Evolutionary conservation across 1,284 basidiomycete genomes (phyloP), one percentile per base, ranked within the genome.

Genomic region (Tranzscheliella williamsii): DNA sequence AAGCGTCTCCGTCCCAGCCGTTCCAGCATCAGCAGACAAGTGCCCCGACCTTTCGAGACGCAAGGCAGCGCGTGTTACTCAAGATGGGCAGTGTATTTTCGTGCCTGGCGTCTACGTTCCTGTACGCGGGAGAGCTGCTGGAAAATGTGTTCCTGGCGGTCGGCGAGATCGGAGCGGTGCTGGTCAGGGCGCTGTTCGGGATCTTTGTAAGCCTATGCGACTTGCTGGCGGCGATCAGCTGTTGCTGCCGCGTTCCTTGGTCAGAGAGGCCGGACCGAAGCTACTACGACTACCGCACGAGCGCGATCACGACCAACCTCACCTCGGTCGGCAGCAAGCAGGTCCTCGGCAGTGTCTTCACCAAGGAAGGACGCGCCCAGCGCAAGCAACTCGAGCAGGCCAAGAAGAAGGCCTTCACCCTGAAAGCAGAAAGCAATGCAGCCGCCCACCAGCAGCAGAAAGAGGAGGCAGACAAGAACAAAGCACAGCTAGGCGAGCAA

Each of bases 161-260:
- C 6, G 70, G 67, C 18, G 70, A 72, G 40, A 65, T 70, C 22
- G 54, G 51, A 3, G 44, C 57, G 1, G 55, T 72, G 16, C 46
- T 72, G 8, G 49, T 62, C 2, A 49, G 70, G 4, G 70, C 41
- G 7, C 13, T 72, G 4, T 51, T 72, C 20, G 56, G 56, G 30
- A 40, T 72, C 42, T 37, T 70, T 4, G 56, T 72, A 22, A 52
- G 61, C n/a, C 54, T 72, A 9, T 70, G 67, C 37, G 70, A 72
- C 31, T 23, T 70, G 15, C 53, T 72, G 1, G 70, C 70, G 2
- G 67, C 67, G n/a, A 40, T 58, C 35, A 55, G 53, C 37, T 72
- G 70, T 42, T 72, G 70, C 35, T 72, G 37, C 32, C 48, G 61
- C 20, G 68, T 70, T 3, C 70, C 67, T 1, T 72, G 54, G 51